Conservation (phyloP, 23 red algal genomes). For the Gracilaria caudata region DNA sequence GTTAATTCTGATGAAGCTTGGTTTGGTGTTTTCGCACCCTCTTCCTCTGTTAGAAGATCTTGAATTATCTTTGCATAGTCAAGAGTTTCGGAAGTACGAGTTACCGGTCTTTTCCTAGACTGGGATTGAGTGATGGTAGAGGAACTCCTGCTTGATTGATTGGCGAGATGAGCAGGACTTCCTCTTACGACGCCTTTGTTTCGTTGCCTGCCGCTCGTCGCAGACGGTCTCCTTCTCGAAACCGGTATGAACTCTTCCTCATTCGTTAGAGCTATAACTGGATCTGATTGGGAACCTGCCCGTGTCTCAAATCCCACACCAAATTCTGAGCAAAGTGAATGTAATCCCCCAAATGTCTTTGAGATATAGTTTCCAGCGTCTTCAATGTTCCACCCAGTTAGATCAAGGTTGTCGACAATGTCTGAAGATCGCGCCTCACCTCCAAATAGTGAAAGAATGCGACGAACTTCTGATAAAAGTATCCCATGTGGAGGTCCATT, state of each 20-base stretch:
- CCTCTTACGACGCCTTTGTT: neutral
- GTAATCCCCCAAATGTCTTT: slow-evolving; percentile 8
- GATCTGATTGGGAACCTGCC: slow-evolving; percentile 26
- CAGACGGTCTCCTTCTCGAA: slow-evolving; percentile 1
- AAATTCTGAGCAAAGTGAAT: slow-evolving; percentile 22
- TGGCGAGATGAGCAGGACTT: neutral
- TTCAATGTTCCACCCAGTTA: slow-evolving; percentile 37
- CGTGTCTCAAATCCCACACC: slow-evolving; percentile 13
- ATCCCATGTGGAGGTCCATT: neutral
- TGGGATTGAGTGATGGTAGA: neutral
- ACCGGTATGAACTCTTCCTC: slow-evolving; percentile 19
- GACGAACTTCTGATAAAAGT: neutral
- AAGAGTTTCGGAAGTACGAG: neutral
- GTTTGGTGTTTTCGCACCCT: neutral
- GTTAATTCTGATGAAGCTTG: neutral
- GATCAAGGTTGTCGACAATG: slow-evolving; percentile 32
- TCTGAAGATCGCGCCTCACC: slow-evolving; percentile 37
- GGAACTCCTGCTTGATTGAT: neutral
- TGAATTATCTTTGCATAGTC: slow-evolving; percentile 8
- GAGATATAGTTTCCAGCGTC: slow-evolving; percentile 8
- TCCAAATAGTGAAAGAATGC: slow-evolving; percentile 32
- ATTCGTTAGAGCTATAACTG: slow-evolving; percentile 10
- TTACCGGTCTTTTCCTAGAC: neutral
- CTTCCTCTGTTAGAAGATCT: neutral
- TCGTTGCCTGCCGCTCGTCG: neutral